Base-by-base conservation (phyloP, 495 filamentous ascomycete genomes). In the Trichocladium uniseriatum region DNA sequence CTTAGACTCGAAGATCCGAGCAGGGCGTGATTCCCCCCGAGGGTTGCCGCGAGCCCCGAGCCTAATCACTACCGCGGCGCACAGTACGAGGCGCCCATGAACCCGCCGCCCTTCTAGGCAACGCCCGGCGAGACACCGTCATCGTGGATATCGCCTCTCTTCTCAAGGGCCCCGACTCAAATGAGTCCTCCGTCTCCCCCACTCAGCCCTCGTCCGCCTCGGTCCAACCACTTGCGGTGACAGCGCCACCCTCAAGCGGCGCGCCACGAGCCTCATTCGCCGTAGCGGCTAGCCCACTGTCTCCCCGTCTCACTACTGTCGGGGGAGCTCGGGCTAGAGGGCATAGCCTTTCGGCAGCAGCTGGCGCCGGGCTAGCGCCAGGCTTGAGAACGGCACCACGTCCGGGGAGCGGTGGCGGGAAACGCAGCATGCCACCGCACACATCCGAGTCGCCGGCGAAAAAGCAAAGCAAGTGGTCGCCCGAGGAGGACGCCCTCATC, bases 391-490 rank as follows among this genome's bases (percentile, higher is more conserved):
- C 47, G 10, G 27, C 28, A 38, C 24, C 49, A 36, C 54, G 54
- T 18, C 53, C 60, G 4, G 52, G 53, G 27, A 55, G 49, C 43
- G 55, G 53, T 31, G 48, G 57, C 37, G 61, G 59, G 43, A 71
- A 68, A 58, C 72, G 71, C 67, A 67, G 62, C 57, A 70, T 74
- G 71, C 60, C 66, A 29, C 63, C 74, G 19, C 73, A 78, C 61
- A 79, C 79, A 10, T 70, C 72, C 37, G 84, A 89, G 53, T 86
- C 86, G 0, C 87, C 87, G 5, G 87, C 87, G 9, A 96, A 95
- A 70, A 94, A 87, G 66, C 90, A 95, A 63, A 91, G 85, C 60
- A 96, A 97, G 68, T 98, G 92, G 92, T 89, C 84, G 32, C 73
- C 82, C 1, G 87, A 95, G 36, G 92, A 98, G 67, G 88, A 96